Evolutionary conservation across 1,284 basidiomycete species (phyloP), one percentile per base, ranked within the genome.

Genomic region (Rhodofomes roseus): DNA sequence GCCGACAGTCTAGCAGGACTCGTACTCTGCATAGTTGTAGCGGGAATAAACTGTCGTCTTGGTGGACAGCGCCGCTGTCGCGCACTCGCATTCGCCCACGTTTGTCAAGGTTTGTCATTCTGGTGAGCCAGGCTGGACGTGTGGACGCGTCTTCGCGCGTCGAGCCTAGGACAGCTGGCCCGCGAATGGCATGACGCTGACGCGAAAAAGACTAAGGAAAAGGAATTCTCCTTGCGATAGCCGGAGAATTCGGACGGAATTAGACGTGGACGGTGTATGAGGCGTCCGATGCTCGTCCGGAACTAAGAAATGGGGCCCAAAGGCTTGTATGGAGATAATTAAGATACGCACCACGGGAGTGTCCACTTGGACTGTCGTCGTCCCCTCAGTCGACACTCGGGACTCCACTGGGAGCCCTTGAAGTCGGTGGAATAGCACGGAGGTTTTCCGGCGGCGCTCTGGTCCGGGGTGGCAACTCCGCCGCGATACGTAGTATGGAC

Each of bases 291-390:
- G 29, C 29, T 12, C 50, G 18, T 22, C 50, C 50, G 50, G 50
- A 52, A 34, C 50, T 52, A 52, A 52, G 50, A 52, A 34, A 37
- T 52, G 50, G 50, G 31, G 31, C 27, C 50, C 11, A 2, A 37
- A 52, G 23, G 23, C 34, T 36, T 34, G 29, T 36, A 14, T 31
- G 50, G 20, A 22, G 50, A 39, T 39, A 39, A 39, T 39, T 39
- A 14, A 39, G 37, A 37, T 52, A 37, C 34, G 34, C 48, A 29
- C 48, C 48, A 36, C 48, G 8, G 48, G 18, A 4, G 48, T 48
- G 34, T 52, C 50, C 50, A 52, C 50, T 52, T 37, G 50, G 50
- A 36, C 34, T 20, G 50, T 52, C 50, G 50, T 37, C 50, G 23
- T 18, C 46, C 14, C 9, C 46, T 48, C 46, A 29, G 14, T 48